Conservation (phyloP, 805 yeast species). For the Isabelozyma heimii region DNA sequence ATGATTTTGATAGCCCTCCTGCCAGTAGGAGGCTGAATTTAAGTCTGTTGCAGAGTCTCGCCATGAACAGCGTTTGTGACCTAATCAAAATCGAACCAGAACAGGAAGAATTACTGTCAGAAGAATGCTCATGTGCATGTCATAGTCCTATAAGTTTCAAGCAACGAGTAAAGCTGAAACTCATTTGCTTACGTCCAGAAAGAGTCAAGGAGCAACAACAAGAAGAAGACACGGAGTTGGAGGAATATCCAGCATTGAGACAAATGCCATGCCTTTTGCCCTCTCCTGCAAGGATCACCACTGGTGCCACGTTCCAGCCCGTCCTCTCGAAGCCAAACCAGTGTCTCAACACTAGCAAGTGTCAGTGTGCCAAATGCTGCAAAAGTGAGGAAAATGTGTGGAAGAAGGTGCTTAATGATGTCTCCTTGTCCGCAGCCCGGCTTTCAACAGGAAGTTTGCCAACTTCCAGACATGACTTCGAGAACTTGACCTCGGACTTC, state of each 20-base stretch:
- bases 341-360: constrained; percentile 1
- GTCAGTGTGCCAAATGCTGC: background rate
- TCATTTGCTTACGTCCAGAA: background rate
- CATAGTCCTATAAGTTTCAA: background rate
- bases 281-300: background rate
- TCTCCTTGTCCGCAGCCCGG: constrained; percentile 35
- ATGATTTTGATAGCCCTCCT: too few species aligned
- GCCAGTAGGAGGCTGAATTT: too few species aligned
- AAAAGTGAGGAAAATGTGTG: constrained; percentile 13
- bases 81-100: background rate
- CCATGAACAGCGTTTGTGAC: background rate
- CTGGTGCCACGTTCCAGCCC: background rate
- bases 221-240: background rate
- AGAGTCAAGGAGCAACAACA: background rate
- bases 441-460: constrained; percentile 32
- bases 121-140: background rate
- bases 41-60: too few species aligned
- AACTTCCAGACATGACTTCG: constrained; percentile 15
- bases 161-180: background rate
- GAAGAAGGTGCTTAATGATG: constrained; percentile 31
- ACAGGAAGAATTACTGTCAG: background rate
- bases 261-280: background rate
- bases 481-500: constrained; percentile 25
- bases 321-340: background rate
- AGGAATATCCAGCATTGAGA: too few species aligned